A percentile compares a stretch with the other conserved stretches of the same genome.
Conservation (phyloP, 2,329 filamentous ascomycete species). For the Colletotrichum tropicale region DNA sequence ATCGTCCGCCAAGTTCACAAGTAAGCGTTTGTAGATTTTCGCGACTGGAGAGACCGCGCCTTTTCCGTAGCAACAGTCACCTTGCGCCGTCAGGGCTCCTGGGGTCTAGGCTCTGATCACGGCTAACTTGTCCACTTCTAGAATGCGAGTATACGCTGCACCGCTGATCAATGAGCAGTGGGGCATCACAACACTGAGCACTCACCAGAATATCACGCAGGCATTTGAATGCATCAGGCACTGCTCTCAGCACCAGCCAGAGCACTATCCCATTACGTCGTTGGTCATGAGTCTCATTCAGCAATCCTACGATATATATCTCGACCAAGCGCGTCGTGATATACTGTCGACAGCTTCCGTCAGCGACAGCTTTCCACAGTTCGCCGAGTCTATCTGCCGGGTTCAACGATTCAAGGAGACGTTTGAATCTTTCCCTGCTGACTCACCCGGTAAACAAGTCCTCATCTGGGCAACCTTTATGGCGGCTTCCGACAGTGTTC, state of each 20-base stretch:
- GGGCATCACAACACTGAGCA: background rate
- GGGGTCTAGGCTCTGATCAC: background rate
- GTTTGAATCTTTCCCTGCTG: constrained; percentile 21
- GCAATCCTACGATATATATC: constrained; percentile 9
- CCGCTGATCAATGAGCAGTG: background rate
- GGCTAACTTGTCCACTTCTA: background rate
- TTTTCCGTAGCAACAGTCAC: background rate
- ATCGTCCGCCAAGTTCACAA: background rate
- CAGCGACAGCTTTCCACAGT: background rate
- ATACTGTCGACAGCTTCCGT: background rate
- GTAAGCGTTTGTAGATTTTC: background rate
- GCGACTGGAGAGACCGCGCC: background rate
- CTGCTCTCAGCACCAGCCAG: background rate
- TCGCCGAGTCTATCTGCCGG: constrained; percentile 15
- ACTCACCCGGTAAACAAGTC: constrained; percentile 26
- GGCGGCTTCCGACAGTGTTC: constrained; percentile 25
- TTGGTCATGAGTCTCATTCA: constrained; percentile 18
- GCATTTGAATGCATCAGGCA: background rate
- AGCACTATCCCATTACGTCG: background rate
- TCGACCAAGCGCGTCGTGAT: background rate
- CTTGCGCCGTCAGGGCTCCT: background rate
- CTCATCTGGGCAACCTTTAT: constrained; percentile 31
- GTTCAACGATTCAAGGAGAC: constrained; percentile 30
- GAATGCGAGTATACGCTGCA: constrained; percentile 2
- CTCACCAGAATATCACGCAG: background rate